Evolutionary conservation across 495 filamentous ascomycete genomes (phyloP), one percentile per base, ranked within the genome.

Genomic region (Lichenothelia convexa): DNA sequence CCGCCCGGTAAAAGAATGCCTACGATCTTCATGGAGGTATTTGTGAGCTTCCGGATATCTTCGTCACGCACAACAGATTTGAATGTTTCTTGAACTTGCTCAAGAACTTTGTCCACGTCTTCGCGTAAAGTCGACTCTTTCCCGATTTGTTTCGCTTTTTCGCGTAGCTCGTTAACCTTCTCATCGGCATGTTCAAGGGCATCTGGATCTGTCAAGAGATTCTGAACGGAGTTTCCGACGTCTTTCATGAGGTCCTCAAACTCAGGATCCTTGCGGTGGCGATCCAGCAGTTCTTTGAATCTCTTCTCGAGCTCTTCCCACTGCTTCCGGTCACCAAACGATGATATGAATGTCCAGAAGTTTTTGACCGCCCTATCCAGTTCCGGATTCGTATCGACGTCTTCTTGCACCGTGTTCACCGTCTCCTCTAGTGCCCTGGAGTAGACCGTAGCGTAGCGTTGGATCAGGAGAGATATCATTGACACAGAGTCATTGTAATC

Each of bases 401-500:
- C 79, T 32, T 80, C 70, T 38, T 79, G 65, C 1, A 73, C 65
- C 2, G 71, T 59, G 15, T 65, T 60, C 6, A 74, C 57, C 0
- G 79, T 67, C 18, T 78, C 60, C 30, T 75, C 68, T 2, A 70
- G 68, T 3, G 74, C 78, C 38, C 68, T 71, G 3, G 81, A 76
- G 51, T 93, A 93, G 9, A 73, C 57, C 42, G 71, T 63, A 19
- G 74, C 78, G 48, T 93, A 93, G 22, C 75, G 70, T 47, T 82
- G 72, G 30, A 93, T 63, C 30, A 95, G 62, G 3, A 78, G 57
- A 3, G 71, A 67, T 27, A 95, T 48, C 0, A 78, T 86, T 1
- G 78, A 76, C 3, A 93, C 81, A 0, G 83, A 91, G 37, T 92
- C 75, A 0, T 73, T 71, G 50, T 93, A 93, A 47, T 92, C 81